Evolutionary conservation across 1,284 basidiomycete species (phyloP).

Genomic region (Violaceomyces palustris): DNA sequence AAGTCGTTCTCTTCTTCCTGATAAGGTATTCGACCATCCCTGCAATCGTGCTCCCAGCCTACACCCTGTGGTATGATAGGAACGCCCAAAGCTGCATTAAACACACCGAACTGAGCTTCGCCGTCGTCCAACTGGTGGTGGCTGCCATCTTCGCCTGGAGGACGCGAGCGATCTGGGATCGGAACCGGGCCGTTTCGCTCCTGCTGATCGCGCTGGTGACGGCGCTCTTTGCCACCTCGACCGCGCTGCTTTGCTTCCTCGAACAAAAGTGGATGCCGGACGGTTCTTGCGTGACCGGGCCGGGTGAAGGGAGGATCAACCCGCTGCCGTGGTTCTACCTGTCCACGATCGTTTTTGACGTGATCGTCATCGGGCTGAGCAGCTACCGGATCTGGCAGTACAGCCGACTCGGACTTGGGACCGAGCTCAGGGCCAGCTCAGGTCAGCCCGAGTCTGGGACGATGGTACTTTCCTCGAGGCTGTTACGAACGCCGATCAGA

Average conservation of each 20-base stretch:
- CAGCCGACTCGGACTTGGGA: conserved; percentile 5
- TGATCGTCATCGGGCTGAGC: conserved; percentile 4
- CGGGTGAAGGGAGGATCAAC: background rate
- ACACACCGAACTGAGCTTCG: conserved; percentile 13
- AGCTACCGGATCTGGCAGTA: conserved; percentile 9
- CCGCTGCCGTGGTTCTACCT: conserved; percentile 20
- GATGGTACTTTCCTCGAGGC: too few relatives aligned
- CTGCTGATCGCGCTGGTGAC: conserved; percentile 3
- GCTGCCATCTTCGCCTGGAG: conserved; percentile 17
- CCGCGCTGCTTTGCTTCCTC: conserved; percentile 11
- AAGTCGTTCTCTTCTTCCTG: conserved; percentile 13
- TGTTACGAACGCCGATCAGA: too few relatives aligned
- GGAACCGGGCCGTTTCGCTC: conserved; percentile 3
- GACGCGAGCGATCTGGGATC: conserved; percentile 21
- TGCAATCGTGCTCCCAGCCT: conserved; percentile 7
- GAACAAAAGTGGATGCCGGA: conserved; percentile 2
- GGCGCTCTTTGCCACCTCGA: conserved; percentile 3
- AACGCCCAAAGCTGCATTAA: conserved; percentile 1
- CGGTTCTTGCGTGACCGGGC: conserved; percentile 10
- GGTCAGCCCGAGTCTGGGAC: too few relatives aligned
- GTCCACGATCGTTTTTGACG: conserved; percentile 11
- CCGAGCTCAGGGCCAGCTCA: too few relatives aligned
- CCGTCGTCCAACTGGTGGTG: conserved; percentile 16
- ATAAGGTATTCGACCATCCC: conserved; percentile 16
- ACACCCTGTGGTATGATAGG: conserved; percentile 4